Evolutionary conservation across 208 protist genomes (phyloP), one percentile per base, ranked within the genome.

Genomic region (Trypanosoma lewisi): DNA sequence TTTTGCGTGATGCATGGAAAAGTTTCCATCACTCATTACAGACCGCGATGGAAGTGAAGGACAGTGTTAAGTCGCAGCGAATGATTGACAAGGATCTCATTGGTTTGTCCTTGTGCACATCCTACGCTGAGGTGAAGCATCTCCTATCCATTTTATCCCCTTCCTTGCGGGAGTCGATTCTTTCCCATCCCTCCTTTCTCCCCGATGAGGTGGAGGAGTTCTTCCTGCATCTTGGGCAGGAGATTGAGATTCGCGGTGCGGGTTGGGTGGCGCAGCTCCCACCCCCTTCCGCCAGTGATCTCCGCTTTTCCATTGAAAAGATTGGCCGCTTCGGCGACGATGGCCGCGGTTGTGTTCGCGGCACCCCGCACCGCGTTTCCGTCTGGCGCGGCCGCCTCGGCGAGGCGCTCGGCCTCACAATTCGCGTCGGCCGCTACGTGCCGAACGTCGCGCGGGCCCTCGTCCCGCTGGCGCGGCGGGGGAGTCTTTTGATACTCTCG

Each of bases 401-500:
- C 19, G 85, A 97, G 55, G 45, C 81, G 25, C 72, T 96, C 9
- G 93, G 93, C 4, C 47, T 97, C 1, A 97, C 93, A 17, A 62
- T 97, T 51, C 79, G 91, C 21, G 82, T 96, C 0, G 95, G 91
- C 27, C 79, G 87, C 41, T 90, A 80, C 57, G 77, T 97, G 0
- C 78, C 81, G 4, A 85, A 89, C 30, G 82, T 81, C 1, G 85
- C 85, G 2, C 51, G 49, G 1, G 80, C 85, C 7, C 57, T 97
- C 11, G 27, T 80, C 30, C 81, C 86, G 7, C 70, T 96, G 8
- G 73, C 69, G 14, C 41, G 33, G 9, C 37, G 41, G 21, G 89
- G 89, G 17, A 92, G 83, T 68, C 36, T 98, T 23, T 74, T 98
- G 3, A 82, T 98, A 34, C 33, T 98, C 1, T 96, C 93, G 9